A percentile compares a stretch with the other conserved stretches of the same genome.
Conservation (phyloP, 1,284 basidiomycete genomes). For the Ceratobasidium sp. region DNA sequence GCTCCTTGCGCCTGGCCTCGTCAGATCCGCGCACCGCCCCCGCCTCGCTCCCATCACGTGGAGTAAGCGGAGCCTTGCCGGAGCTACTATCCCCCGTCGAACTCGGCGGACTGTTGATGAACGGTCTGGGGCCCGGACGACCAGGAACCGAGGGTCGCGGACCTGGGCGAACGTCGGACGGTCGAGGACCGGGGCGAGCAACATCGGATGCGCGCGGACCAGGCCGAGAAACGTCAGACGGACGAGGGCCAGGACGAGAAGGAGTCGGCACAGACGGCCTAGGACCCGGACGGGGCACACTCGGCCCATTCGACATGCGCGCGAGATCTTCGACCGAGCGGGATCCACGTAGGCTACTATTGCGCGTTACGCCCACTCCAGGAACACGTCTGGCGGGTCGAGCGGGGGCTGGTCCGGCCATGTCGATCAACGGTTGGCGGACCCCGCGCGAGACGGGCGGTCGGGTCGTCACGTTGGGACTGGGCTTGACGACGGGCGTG, state of each 20-base stretch:
- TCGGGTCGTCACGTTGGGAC: too few species aligned
- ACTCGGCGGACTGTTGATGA: slow-evolving; percentile 22
- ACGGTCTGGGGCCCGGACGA: slow-evolving; percentile 22
- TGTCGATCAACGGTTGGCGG: not conserved
- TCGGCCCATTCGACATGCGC: slow-evolving; percentile 13
- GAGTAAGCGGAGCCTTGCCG: slow-evolving; percentile 70
- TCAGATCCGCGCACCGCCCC: slow-evolving; percentile 50
- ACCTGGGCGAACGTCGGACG: slow-evolving; percentile 45
- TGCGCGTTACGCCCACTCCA: slow-evolving; percentile 27
- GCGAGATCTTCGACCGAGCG: slow-evolving; percentile 33
- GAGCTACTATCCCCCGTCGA: slow-evolving; percentile 81
- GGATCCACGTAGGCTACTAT: slow-evolving; percentile 24
- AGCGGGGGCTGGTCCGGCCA: slow-evolving; percentile 6
- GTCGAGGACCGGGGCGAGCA: slow-evolving; percentile 10
- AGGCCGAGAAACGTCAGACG: too few species aligned
- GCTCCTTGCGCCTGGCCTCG: slow-evolving; percentile 55
- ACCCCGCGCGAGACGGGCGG: not conserved
- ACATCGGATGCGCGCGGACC: not conserved
- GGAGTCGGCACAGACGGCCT: too few species aligned
- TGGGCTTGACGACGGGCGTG: not conserved
- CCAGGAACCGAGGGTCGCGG: slow-evolving; percentile 52
- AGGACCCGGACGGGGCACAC: too few species aligned
- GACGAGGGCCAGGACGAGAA: too few species aligned
- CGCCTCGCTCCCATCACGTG: slow-evolving; percentile 74
- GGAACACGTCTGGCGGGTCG: slow-evolving; percentile 14